Evolutionary conservation across 768 basidiomycete species (phyloP).

Genomic region (Leucocoprinus birnbaumii): DNA sequence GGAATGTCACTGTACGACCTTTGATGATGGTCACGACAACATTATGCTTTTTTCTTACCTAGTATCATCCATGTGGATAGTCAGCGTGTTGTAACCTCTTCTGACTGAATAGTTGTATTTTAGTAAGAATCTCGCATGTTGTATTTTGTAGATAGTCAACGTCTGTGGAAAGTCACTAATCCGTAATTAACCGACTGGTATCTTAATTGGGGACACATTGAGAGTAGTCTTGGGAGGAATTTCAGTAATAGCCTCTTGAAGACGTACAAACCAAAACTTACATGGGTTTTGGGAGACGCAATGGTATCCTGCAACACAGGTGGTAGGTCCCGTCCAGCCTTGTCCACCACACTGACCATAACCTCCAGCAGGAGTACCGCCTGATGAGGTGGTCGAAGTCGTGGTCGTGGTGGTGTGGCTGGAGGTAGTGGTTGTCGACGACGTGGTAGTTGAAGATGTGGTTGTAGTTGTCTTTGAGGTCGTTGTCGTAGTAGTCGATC

Average conservation of each 20-base stretch:
- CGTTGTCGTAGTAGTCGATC: slow-evolving; percentile 18
- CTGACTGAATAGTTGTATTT: neutral
- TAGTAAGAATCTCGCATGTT: neutral
- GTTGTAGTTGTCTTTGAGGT: slow-evolving; percentile 15
- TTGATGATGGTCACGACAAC: neutral
- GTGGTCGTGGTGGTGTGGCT: slow-evolving; percentile 18
- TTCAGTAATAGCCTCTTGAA: neutral
- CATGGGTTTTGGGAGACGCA: slow-evolving; percentile 38
- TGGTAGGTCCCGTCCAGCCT: slow-evolving; percentile 39
- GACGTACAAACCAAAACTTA: slow-evolving; percentile 20
- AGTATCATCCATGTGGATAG: neutral
- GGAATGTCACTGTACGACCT: slow-evolving; percentile 11
- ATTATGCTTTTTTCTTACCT: neutral
- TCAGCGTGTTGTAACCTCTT: no score
- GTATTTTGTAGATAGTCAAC: neutral
- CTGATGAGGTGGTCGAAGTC: slow-evolving; percentile 25
- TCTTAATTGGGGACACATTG: slow-evolving; percentile 38
- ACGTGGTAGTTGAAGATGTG: slow-evolving; percentile 17
- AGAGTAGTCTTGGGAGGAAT: slow-evolving; percentile 34
- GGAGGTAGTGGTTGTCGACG: slow-evolving; percentile 15
- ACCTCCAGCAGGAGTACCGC: slow-evolving; percentile 19
- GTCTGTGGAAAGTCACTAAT: neutral
- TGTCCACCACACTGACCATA: slow-evolving; percentile 45
- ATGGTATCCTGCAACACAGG: slow-evolving; percentile 33
- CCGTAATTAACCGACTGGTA: neutral